Base-by-base conservation (phyloP, 495 filamentous ascomycete genomes). In the Penicillium coffeae region DNA sequence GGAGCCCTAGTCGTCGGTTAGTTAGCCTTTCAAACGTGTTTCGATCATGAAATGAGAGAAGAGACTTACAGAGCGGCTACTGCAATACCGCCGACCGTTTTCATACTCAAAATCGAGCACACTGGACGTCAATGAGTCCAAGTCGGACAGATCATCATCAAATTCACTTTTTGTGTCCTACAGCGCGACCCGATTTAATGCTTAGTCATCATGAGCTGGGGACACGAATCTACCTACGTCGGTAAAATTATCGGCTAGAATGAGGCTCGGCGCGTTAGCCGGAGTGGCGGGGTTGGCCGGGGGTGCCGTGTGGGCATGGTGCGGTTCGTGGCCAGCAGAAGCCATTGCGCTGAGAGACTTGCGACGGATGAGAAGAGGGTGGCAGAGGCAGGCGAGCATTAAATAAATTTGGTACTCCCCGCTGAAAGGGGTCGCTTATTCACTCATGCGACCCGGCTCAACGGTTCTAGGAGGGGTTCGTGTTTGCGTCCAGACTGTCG, bases 101-200 rank as follows among this genome's bases (percentile, higher is more conserved):
- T 60, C 57, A 48, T 56, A 60, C 35, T 60, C 57, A 38, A 42
- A 60, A 2, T 60, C 42, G 18, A 60, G 50, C 39, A 60, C 53
- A 15, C 52, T 60, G 2, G 52, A 56, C 4, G 57, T 56, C 2
- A 60, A 50, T 9, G 57, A 60, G 1, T 46, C 53, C 27, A 56
- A 45, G 44, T 60, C 57, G 15, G 52, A 53, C 13, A 45, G 36
- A 15, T 56, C 52, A 46, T 44, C 21, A 10, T 42, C 47, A 33
- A 60, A 60, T 38, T 55, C 52, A 39, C 47, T 42, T 30, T 48
- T 54, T n/a, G 45, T 47, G 19, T 58, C 55, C 55, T 58, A 47
- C 8, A 33, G 36, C n/a, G 1, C 4, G 25, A 30, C 4, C 10
- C 10, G 10, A 30, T 30, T 10, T 30, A 4, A 4, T 10, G 25